Base-by-base conservation (phyloP, 1,284 basidiomycete genomes). In the Ustilago vetiveriae region DNA sequence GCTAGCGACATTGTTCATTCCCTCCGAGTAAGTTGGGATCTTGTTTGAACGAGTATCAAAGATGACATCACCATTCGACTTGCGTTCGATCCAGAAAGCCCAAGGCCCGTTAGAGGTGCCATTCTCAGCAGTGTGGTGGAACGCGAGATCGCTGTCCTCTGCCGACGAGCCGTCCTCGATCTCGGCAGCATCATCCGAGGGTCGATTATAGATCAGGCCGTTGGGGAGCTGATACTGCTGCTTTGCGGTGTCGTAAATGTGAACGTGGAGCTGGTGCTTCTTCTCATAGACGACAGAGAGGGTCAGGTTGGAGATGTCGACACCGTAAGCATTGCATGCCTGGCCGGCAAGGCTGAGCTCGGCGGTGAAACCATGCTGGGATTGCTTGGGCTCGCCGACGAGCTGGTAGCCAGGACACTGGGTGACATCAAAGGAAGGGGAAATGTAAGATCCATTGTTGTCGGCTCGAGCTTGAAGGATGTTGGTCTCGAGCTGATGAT, bases 51-150 rank as follows among this genome's bases (percentile, higher is more conserved):
- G 86, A 1, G 90, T 92, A 76, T 92, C 90, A 75, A 92, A 92
- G 37, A 92, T 82, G 24, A 89, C 88, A 39, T 82, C 77, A 9
- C 84, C 85, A 3, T 80, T 65, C 0, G 53, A 41, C 7, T 87
- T 87, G 26, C 87, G 84, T 10, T 86, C 87, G 39, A 91, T 87
- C 90, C 90, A 92, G 81, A 91, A 92, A 2, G 88, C 87, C 77
- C 92, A 92, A 3, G 29, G n/a, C 0, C 89, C 89, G 7, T 37
- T 36, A 2, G 47, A 36, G 21, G 53, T 58, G 9, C 52, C 55
- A 0, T 84, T 84, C 2, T 85, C 26, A 0, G 88, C 84, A n/a
- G 68, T 65, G 75, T 89, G 88, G 74, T 90, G 88, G 84, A 92
- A 92, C 35, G 75, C 70, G 26, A 84, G 75, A 37, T 83, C 73